Evolutionary conservation across 1,139 yeast species (phyloP), one percentile per base, ranked within the genome.

Genomic region (Blastobotrys elegans): DNA sequence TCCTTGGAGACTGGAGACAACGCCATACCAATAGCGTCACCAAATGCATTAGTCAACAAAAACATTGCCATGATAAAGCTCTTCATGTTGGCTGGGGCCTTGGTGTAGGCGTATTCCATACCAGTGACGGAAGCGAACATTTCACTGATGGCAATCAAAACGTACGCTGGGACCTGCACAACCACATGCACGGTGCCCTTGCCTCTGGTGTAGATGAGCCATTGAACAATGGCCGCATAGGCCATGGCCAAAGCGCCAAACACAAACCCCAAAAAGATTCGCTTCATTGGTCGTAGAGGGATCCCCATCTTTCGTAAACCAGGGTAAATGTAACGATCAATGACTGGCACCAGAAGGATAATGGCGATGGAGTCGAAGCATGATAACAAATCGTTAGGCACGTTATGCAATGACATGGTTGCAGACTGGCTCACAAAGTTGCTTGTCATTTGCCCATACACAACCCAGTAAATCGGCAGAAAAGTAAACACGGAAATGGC

Each of bases 151-250:
- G 79, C 85, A 64, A 80, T 75, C 56, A 81, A 70, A 48, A 78
- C 67, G 18, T 40, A 40, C 13, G 30, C 6, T 5, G 24, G 22
- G 11, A 17, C 11, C n/a, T 39, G 34, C 8, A 16, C 4, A 2
- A 14, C 21, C 2, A 39, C 26, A 27, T 16, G 26, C 7, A 39
- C 34, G 13, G n/a, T 16, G 82, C 26, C 85, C 85, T 16, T 79
- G 20, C 89, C 88, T 4, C 85, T 72, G 43, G 68, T 63, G 70
- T 88, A 88, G 53, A 89, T 81, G 61, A 71, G 72, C 62, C 80
- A 79, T 70, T 89, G 96, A 55, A 86, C 74, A 38, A 85, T 81
- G 14, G 95, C 92, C 47, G 95, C 94, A 62, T 84, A 80, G 31
- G 80, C 76, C 82, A 85, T 84, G 35, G 95, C 76, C 38, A 75